Base-by-base conservation (phyloP, 345 rosid species). In the Cardamine resedifolia region DNA sequence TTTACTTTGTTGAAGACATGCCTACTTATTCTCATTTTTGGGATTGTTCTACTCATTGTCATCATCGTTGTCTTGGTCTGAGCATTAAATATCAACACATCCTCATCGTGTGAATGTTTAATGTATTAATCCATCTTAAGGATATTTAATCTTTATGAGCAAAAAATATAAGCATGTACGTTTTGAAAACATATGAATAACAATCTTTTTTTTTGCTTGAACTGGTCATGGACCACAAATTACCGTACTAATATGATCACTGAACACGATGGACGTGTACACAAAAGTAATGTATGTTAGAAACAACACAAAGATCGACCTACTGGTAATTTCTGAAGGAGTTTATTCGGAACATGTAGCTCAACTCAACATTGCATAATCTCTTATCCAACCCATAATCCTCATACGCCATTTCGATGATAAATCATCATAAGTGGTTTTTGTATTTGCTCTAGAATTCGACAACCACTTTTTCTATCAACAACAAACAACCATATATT, bases 11-110 rank as follows among this genome's bases (percentile, higher is more conserved):
- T 85, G 86, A 91, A 88, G 94, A 67, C 79, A 16, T 88, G 94
- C 75, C 78, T 88, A 81, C 89, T 88, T 41, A 52, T 88, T 24
- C 75, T 88, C 75, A 88, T 88, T 21, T 88, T 88, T 38, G 94
- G 90, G 74, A 82, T 86, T 57, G 73, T 83, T 49, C 71, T 88
- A 74, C 79, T 86, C 71, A 88, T 88, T 63, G 86, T 88, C 66
- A 61, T 86, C 59, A 77, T 86, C 57, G 80, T 86, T 7, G 73
- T 88, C 2, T 81, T 82, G 81, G 84, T 85, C 26, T 88, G 83
- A 84, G 26, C 68, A 33, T 30, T 49, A 53, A 45, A 2, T 20
- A 9, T 57, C 15, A n/a, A 30, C 28, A n/a, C n/a, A n/a, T 33
- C 43, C 34, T 49, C 53, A 49, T 68, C 14, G n/a, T 58, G 63